Base-by-base conservation (phyloP, 306 rosid genomes). In the Citrullus colocynthis region DNA sequence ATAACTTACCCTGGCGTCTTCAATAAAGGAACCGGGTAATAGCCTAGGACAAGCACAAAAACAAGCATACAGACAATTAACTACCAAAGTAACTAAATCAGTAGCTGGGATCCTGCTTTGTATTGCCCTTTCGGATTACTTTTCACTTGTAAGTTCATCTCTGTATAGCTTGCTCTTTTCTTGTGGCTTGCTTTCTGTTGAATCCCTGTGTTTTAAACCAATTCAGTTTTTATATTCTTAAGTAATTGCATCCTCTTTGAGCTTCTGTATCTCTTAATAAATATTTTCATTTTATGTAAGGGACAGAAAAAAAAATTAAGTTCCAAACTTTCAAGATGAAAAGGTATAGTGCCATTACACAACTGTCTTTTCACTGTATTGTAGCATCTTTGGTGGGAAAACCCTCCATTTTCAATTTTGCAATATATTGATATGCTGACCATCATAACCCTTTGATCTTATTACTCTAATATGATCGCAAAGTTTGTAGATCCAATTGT, bases 401-500 rank as follows among this genome's bases (percentile, higher is more conserved):
- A 8, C 60, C 42, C 62, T 65, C 24, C 1, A 65, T 36, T 9
- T 1, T 65, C 41, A 15, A 17, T 37, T 36, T 37, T 65, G 36
- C 49, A 55, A 55, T 55, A 7, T 55, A 17, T 6, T 52, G 57
- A 45, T 55, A 30, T 73, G 48, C 39, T 48, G 77, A 52, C 37
- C 24, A 18, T 21, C 6, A 13, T 73, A 20, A 36, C 78, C 15
- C 57, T 41, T 76, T 64, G 11, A 67, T 78, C 16, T 73, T 80
- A 41, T 73, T 80, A 41, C 75, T 80, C 81, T 79, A 84, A 61
- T 82, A 70, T 75, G 75, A 28, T 75, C 89, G 83, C 88, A 90
- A 97, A 95, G 86, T 90, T 92, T 83, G 90, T 96, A 52, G 97
- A 95, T 82, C 93, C 92, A 58, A 86, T 79, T 80, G 96, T 95